Evolutionary conservation across 345 rosid genomes (phyloP), one percentile per base, ranked within the genome.

Genomic region (Gossypium rotundifolium): DNA sequence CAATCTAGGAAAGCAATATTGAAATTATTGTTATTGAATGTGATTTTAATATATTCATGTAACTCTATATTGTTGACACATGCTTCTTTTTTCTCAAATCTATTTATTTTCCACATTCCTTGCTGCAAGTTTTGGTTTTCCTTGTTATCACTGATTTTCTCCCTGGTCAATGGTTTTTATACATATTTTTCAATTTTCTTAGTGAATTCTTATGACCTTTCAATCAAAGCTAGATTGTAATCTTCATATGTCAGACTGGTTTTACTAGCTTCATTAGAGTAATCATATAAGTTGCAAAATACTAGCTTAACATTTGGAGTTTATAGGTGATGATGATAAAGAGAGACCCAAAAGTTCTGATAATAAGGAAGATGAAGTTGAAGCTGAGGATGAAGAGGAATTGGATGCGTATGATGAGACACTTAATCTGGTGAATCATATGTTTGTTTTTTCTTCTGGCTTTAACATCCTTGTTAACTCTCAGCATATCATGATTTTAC

Each of bases 381-480:
- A 84, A 25, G 85, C 76, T 70, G 88, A 86, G 59, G 93, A 85
- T 49, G 88, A 83, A 78, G 98, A 92, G 69, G 91, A 88, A 78
- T 58, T 87, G 40, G 97, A 88, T 83, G 86, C 76, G 59, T 79
- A 86, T 70, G 93, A 84, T 70, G 93, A 84, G 29, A 88, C 83
- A 58, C 81, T 84, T 78, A 85, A 87, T 87, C 78, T 76, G 88
- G 97, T 92, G 79, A 65, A 75, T 72, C 71, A 52, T 51, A 25
- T 59, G 20, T 48, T 48, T 68, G 7, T 25, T 75, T 23, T 66
- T 46, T 49, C 18, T 44, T n/a, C 48, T 76, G 23, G 48, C 23
- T 74, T 78, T 52, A 11, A 38, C 72, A 5, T 69, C 42, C 20
- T 65, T 60, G 55, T 71, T 62, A 11, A 4, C 20, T 2, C 18